Conservation (phyloP, 257 asterid species). For the Fraxinus quadrangulata region DNA sequence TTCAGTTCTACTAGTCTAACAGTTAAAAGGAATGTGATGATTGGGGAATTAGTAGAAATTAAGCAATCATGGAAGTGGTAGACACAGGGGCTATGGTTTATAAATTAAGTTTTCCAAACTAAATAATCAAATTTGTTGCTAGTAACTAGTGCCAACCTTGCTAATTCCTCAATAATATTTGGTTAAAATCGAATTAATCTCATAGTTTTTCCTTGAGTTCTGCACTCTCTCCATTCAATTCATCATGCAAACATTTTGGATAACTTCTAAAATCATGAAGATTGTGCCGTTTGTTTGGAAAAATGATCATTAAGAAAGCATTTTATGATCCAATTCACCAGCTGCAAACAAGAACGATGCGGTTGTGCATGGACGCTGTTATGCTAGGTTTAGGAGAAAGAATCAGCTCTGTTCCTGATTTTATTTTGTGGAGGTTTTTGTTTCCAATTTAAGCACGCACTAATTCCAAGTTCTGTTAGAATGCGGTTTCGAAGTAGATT, state of each 20-base stretch:
- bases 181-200: not conserved
- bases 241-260: not conserved
- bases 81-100: not conserved
- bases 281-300: not conserved
- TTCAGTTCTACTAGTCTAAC: not conserved
- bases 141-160: not conserved
- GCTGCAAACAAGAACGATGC: not conserved
- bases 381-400: not conserved
- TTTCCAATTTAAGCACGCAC: not conserved
- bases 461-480: not conserved
- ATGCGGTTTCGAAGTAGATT: not conserved
- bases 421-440: not conserved
- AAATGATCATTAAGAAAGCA: not conserved
- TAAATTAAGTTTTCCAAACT: not conserved
- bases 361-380: not conserved
- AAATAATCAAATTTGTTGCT: not conserved
- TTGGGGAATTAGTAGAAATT: not conserved
- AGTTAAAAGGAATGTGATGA: not conserved
- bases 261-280: not conserved
- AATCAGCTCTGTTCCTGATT: not conserved
- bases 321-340: not conserved
- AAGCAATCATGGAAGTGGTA: not conserved
- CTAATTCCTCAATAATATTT: not conserved
- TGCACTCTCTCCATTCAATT: not conserved
- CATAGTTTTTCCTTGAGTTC: not conserved